Base-by-base conservation (phyloP, 257 asterid species). In the Solanum arcanum region DNA sequence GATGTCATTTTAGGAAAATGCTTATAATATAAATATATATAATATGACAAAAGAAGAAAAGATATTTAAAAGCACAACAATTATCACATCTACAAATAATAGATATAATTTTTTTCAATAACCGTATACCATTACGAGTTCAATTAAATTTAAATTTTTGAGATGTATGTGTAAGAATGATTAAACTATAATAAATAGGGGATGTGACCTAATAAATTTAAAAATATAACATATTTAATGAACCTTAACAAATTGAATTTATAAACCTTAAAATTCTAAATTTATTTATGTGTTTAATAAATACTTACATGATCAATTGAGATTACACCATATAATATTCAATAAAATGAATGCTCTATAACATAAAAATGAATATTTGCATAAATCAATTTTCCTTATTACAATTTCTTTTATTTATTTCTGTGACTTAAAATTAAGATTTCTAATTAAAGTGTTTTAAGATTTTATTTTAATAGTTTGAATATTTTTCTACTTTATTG, bases 351-450 rank as follows among this genome's bases (percentile, higher is more conserved):
- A 23, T 52, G 62, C 1, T 16, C 2, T 1, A 18, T 52, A 60
- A 9, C 29, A 0, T 21, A 64, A 64, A 12, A 64, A 64, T 16
- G 9, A 6, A 27, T 12, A 66, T 66, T 66, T 25, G 20, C 4
- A 1, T 66, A 66, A 12, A 66, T 64, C 29, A 25, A 12, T 6
- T 7, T 13, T 2, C 18, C 18, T 18, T 6, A 25, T 25, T 20
- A 27, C 4, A 12, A 13, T 4, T 66, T 66, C 35, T 12, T 3
- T 21, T 16, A 1, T 47, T 56, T 0, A 20, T 52, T 3, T 0
- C 1, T 6, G 0, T 0, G n/a, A 0, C 5, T 18, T 20, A 3
- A 56, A 56, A 20, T 56, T 8, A 3, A 8, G 5, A 20, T 0
- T 9, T 56, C 12, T 56, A 7, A 20, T 20, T 56, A 6, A 66